Evolutionary conservation across 352 stramenopile species (phyloP).

Genomic region (Achlya hypogyna): DNA sequence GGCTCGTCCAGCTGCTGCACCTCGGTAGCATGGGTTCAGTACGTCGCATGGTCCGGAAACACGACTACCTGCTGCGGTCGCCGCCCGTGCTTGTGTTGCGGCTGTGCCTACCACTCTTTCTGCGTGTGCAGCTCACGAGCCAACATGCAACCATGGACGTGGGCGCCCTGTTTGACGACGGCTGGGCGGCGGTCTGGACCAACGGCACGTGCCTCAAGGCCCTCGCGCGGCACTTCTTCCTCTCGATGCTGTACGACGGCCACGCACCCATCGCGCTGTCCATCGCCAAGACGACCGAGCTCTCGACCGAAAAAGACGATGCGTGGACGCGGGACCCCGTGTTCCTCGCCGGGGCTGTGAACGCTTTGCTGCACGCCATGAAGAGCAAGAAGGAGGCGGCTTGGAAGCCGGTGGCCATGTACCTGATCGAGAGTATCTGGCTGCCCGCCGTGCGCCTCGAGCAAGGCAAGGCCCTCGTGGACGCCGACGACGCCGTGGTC

Average conservation of each 20-base stretch:
- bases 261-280: not conserved
- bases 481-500: not conserved
- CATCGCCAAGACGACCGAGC: not conserved
- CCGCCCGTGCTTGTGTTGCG: slow-evolving; percentile 76
- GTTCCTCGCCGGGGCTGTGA: not conserved
- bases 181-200: slow-evolving; percentile 1
- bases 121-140: not conserved
- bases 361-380: not conserved
- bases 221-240: slow-evolving; percentile 11
- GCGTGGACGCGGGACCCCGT: not conserved
- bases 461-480: not conserved
- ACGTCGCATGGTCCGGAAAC: slow-evolving; percentile 75
- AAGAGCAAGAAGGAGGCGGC: not conserved
- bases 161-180: not conserved
- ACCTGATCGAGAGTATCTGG: not conserved
- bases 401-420: not conserved
- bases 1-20: slow-evolving; percentile 77
- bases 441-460: not conserved
- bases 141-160: not conserved
- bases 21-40: slow-evolving; percentile 71
- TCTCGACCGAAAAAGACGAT: not conserved
- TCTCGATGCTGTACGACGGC: not conserved
- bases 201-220: slow-evolving; percentile 12
- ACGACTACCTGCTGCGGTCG: slow-evolving; percentile 68
- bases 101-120: slow-evolving; percentile 49